Conservation (phyloP, 140 eudicot species). For the Ambrosia hybrid region DNA sequence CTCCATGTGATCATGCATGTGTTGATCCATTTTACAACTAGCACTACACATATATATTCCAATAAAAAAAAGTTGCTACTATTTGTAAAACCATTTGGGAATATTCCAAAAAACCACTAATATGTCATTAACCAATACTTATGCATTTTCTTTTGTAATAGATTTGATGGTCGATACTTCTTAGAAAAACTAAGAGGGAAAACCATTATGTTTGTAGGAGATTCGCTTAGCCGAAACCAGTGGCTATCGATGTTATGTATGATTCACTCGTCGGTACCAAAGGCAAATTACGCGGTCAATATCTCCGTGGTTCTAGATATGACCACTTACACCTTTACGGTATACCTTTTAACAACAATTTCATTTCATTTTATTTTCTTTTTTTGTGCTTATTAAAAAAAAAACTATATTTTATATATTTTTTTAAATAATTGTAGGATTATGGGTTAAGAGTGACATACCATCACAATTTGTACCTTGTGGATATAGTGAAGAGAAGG, state of each 20-base stretch:
- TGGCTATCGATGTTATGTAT: constrained; percentile 69
- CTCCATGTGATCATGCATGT: constrained; percentile 32
- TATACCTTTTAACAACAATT: constrained; percentile 7
- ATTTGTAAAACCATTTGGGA: background rate
- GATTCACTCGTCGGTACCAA: constrained; percentile 53
- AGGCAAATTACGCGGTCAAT: constrained; percentile 30
- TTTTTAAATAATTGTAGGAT: constrained; percentile 47
- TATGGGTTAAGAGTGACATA: constrained; percentile 47
- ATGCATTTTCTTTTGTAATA: constrained; percentile 30
- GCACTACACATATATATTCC: background rate
- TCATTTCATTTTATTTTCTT: background rate
- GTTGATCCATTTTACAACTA: constrained; percentile 23
- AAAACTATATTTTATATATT: background rate
- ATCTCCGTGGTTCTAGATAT: constrained; percentile 29
- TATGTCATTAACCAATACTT: constrained; percentile 20
- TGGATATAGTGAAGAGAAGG: constrained; percentile 48
- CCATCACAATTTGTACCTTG: constrained; percentile 53
- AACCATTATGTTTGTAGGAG: constrained; percentile 84
- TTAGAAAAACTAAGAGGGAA: constrained; percentile 68
- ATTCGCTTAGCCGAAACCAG: constrained; percentile 71
- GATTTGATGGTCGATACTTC: constrained; percentile 63
- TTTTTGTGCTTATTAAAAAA: background rate
- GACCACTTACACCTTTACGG: constrained; percentile 52
- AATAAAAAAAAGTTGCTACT: background rate
- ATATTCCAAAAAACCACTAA: background rate